phyloP scores from a whole-genome alignment of 2,329 filamentous ascomycete genomes.

The Lachnellula hyalina region DNA sequence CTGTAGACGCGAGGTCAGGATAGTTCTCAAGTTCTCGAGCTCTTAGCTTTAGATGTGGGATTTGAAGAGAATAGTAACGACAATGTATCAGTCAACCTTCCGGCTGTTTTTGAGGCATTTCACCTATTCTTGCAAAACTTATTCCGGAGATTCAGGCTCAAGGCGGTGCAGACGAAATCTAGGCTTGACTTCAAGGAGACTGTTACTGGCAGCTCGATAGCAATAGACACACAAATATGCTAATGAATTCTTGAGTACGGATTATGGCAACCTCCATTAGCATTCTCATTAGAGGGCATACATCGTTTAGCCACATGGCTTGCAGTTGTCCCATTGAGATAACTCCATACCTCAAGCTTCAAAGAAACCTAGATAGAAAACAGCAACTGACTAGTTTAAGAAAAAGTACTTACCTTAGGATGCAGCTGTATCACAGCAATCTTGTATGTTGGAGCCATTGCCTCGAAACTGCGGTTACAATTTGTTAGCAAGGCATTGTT shows the following conservation, averaged over 20 bases:
- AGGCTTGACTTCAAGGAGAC: no score
- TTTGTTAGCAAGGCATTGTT: not conserved
- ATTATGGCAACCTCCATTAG: no score
- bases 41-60: not conserved
- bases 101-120: no score
- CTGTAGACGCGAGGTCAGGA: conserved; percentile 7
- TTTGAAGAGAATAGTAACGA: no score
- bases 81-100: no score
- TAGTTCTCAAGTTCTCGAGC: not conserved
- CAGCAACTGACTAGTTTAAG: not conserved
- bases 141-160: no score
- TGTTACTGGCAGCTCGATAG: no score
- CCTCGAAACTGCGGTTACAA: not conserved
- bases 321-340: not conserved
- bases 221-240: no score
- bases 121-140: no score
- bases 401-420: conserved; percentile 31
- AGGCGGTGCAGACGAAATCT: no score
- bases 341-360: not conserved
- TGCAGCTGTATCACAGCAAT: conserved; percentile 44
- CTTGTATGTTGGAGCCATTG: conserved; percentile 35
- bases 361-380: not conserved
- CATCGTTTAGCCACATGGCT: not conserved
- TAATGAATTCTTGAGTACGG: no score
- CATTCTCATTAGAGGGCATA: no score